Base-by-base conservation (phyloP, 1,139 yeast species). In the Eremothecium sinecaudum region DNA sequence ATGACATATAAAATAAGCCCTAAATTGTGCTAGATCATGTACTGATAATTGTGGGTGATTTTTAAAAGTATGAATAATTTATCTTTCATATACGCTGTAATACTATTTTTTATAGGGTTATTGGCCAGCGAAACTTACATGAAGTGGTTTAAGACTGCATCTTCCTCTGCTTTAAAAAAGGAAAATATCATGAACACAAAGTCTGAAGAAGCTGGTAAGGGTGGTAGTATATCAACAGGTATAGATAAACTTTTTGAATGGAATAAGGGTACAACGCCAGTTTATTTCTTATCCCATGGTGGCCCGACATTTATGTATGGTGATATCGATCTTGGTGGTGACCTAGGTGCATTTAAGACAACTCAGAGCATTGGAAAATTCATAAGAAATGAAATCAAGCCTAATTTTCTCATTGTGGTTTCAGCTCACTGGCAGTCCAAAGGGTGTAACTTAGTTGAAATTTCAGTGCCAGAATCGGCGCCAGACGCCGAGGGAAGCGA, bases 381-480 rank as follows among this genome's bases (percentile, higher is more conserved):
- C 23, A 73, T 80, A 42, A 65, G 63, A 36, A 48, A 60, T 1
- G 53, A 50, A 5, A 54, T 73, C 48, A 69, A 73, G 39, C 92
- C 92, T 2, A 75, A 75, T 41, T 79, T 71, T 39, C 63, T 80
- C 17, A 54, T 81, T 19, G 72, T 74, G 28, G 71, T 80, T 1
- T 75, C 83, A 24, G 92, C 87, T 0, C 93, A 81, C 54, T 81
- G 86, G 84, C 81, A 79, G 56, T 64, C 79, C 1, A 40, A 49
- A 54, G 55, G 4, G 34, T 58, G 2, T 7, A 36, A 40, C 10
- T 18, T 35, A 4, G 61, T 78, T 20, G 78, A 77, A 46, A 63
- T 79, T 19, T 63, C 66, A 5, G 54, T 66, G 7, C 75, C 78
- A 0, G 58, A 57, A 21, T 19, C 18, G 8, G n/a, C 29, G 24